Evolutionary conservation across 768 basidiomycete species (phyloP).

Genomic region (Tulasnella sp.): DNA sequence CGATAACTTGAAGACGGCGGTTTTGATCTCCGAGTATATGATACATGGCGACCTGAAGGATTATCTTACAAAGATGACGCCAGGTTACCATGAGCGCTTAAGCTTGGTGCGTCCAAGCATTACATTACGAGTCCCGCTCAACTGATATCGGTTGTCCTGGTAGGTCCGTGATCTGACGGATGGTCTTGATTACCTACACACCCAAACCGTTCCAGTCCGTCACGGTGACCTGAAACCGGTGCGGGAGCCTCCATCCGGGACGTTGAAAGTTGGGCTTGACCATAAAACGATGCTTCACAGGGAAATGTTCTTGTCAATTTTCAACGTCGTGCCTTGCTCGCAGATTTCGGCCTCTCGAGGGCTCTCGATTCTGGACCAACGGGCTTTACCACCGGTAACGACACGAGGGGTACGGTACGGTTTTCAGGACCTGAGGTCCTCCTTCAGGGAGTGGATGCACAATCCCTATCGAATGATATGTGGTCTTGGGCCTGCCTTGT

Average conservation of each 20-base stretch:
- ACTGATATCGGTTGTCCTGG: neutral
- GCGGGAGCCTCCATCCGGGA: neutral
- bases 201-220: neutral
- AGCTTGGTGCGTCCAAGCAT: neutral
- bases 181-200: neutral
- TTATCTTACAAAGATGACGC: neutral
- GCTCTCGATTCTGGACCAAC: neutral
- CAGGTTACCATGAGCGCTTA: neutral
- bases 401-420: neutral
- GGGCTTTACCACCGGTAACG: neutral
- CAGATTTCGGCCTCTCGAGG: neutral
- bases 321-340: neutral
- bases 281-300: neutral
- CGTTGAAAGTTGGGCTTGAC: neutral
- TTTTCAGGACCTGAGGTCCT: conserved; percentile 3
- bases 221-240: neutral
- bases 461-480: neutral
- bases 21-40: neutral
- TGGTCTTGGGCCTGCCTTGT: conserved; percentile 14
- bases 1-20: neutral
- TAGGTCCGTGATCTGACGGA: neutral
- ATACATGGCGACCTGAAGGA: neutral
- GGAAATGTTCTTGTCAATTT: neutral
- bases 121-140: neutral
- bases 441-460: neutral